These are phyloP conservation scores for Termitomyces sp. DNA, from an alignment of 768 basidiomycete species.

Conservation along the genomic window DNA sequence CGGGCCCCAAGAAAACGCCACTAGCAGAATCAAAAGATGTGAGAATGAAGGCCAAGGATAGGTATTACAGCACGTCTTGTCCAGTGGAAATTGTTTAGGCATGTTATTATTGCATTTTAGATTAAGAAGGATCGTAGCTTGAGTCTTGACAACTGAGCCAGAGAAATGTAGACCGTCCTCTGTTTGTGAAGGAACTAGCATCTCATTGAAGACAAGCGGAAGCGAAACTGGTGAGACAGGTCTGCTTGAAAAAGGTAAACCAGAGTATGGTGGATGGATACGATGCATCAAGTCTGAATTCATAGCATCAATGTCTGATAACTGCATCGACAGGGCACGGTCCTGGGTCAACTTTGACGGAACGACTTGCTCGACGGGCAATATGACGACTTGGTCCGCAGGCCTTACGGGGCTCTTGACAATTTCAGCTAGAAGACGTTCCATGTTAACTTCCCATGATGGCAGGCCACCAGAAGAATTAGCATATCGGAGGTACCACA, in stretches of 20 bases:
- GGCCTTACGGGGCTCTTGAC: slow-evolving; percentile 31
- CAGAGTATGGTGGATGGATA: slow-evolving; percentile 33
- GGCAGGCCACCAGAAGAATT: slow-evolving; percentile 69
- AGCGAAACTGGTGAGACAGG: slow-evolving; percentile 44
- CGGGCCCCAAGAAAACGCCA: slow-evolving; percentile 51
- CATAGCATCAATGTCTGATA: slow-evolving; percentile 86
- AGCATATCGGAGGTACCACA: slow-evolving; percentile 86
- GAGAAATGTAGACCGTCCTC: slow-evolving; percentile 85
- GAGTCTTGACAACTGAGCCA: slow-evolving; percentile 53
- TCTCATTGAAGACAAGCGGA: slow-evolving; percentile 76
- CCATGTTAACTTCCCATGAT: slow-evolving; percentile 75
- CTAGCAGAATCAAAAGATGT: slow-evolving; percentile 50
- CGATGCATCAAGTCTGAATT: slow-evolving; percentile 81
- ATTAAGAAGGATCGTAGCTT: slow-evolving; percentile 79
- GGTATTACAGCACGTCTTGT: slow-evolving; percentile 77
- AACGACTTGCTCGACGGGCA: slow-evolving; percentile 77
- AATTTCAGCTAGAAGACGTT: slow-evolving; percentile 55
- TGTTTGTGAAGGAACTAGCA: slow-evolving; percentile 73
- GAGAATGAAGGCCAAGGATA: slow-evolving; percentile 66
- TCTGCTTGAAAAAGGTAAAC: slow-evolving; percentile 21
- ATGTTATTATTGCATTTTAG: slow-evolving; percentile 74
- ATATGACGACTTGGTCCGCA: slow-evolving; percentile 72
- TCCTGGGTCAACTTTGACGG: slow-evolving; percentile 59
- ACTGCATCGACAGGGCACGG: slow-evolving; percentile 64
- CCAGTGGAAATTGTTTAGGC: slow-evolving; percentile 58